Base-by-base conservation (phyloP, 75 land plant species). In the Picea glauca region DNA sequence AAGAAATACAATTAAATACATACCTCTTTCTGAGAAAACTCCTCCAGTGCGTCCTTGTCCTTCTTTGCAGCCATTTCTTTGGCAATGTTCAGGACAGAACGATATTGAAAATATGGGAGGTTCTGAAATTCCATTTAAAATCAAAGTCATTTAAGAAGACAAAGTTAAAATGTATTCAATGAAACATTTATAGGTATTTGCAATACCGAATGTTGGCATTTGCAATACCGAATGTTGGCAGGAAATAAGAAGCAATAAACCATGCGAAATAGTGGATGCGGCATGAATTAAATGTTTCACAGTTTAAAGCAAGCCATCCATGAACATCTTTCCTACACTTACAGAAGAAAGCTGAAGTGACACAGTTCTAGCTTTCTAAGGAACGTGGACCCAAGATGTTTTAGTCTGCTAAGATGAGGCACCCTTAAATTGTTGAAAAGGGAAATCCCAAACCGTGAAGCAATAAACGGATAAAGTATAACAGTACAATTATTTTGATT, bases 61-160 rank as follows among this genome's bases (percentile, higher is more conserved):
- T 85, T 93, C 78, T 85, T 85, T 57, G 84, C 82, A 67, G 90
- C 91, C 50, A 93, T 80, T 3, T 73, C 85, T 80, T 81, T 91
- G 4, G 88, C 89, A 33, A 68, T 80, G 74, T 75, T 85, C 74
- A 88, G 65, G 35, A 90, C 72, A 14, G 78, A 5, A 40, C 88
- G 86, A 66, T 80, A 70, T 73, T 92, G 83, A 70, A 78, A 87
- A 73, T 83, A 91, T 26, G 70, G 63, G 3, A 82, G 81, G 88
- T 93, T 93, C 96, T 93, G 87, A 60, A 76, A 75, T 17, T 20
- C 54, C 73, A 40, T 9, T 14, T 20, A 70, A 70, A 70, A 68
- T 15, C 0, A 20, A 35, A 68, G 43, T 2, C 11, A 20, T 38
- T 40, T 40, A 38, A 38, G 9, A 70, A 38, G 56, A 50, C 9